Conservation (phyloP, 2,329 filamentous ascomycete species). For the Sporothrix brunneoviolacea region DNA sequence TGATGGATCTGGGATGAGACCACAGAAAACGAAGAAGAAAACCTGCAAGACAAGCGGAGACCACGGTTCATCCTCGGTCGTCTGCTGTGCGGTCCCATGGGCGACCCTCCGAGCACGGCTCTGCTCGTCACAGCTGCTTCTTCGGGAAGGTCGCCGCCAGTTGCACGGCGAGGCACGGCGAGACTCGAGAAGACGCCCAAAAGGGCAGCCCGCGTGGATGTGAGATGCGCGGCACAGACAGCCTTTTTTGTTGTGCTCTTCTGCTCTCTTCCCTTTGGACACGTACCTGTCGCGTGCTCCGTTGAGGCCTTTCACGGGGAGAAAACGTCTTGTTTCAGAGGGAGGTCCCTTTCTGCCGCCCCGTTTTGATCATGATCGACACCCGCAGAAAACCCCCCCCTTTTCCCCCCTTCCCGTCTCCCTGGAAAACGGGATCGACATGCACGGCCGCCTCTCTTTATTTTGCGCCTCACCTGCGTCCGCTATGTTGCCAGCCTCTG, state of each 20-base stretch:
- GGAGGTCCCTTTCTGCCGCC: not conserved
- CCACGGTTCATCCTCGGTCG: not conserved
- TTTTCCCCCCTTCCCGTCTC: not conserved
- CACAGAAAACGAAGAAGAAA: not conserved
- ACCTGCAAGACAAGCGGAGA: slow-evolving; percentile 6
- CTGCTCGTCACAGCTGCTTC: no score
- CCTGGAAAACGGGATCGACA: slow-evolving; percentile 7
- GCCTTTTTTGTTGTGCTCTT: no score
- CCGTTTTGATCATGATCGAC: not conserved
- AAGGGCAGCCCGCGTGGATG: no score
- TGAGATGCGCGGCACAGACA: no score
- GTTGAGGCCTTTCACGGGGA: not conserved
- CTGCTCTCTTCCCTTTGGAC: not conserved
- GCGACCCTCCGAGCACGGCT: no score
- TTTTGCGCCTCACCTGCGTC: no score
- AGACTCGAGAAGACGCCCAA: no score
- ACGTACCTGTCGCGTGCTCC: no score
- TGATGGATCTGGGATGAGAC: not conserved
- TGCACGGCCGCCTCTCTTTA: slow-evolving; percentile 4
- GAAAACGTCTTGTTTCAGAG: not conserved
- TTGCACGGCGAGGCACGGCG: no score
- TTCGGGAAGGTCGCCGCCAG: no score
- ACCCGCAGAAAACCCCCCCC: not conserved
- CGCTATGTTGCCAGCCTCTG: no score
- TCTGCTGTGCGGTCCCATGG: no score